Evolutionary conservation across 2,329 filamentous ascomycete species (phyloP), one percentile per base, ranked within the genome.

Genomic region (Albophoma yamanashiensis): DNA sequence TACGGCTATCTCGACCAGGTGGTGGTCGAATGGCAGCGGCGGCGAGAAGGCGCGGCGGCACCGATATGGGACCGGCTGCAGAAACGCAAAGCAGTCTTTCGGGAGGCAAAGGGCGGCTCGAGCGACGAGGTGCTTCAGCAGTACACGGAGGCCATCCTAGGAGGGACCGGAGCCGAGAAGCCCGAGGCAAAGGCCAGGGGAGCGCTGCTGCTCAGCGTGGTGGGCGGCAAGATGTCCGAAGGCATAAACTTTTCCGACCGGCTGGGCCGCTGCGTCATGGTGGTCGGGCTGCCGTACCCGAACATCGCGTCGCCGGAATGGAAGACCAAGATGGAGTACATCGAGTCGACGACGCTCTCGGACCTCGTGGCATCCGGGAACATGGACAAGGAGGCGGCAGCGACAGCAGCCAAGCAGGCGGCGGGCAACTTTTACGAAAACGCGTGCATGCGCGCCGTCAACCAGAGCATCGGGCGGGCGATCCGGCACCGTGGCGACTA

Each of bases 191-290:
- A 63, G 17, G 57, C 62, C 5, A 69, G 82, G 56, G 92, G 92
- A 0, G 93, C 89, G 0, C 76, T 97, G 0, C 82, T 99, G 0
- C 82, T 99, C 34, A 92, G 91, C 59, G 92, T 99, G 3, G 88
- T 99, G 3, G 93, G 93, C 59, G 94, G 94, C 17, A 96, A 93
- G 66, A 88, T 99, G 76, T 96, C 91, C 61, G 94, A 99, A 75
- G 94, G 94, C 64, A 99, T 99, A 76, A 99, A 99, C 75, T 99
- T 99, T 76, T 93, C 91, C 0, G 92, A 99, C 74, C 81, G 82
- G 3, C 84, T 99, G 0, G 94, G 94, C 1, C 87, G 94, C 34
- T 93, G 90, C 59, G 92, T 99, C 11, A 78, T 96, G 17, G 89
- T 97, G n/a, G 84, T 97, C 17, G 94, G 94, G 0, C 77, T 99